Evolutionary conservation across 106 monocot species (phyloP).

Genomic region (Acorus calamus): DNA sequence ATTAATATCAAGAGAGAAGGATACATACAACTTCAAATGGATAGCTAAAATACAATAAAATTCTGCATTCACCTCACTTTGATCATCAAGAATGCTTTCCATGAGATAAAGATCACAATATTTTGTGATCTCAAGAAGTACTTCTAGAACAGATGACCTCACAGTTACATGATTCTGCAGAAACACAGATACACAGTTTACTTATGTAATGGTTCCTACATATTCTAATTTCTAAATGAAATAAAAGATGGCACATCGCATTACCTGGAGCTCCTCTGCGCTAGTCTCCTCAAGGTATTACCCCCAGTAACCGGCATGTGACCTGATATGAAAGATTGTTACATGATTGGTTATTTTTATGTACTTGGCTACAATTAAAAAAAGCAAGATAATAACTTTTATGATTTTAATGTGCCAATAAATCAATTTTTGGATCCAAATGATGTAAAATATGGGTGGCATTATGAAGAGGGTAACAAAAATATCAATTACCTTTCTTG

Average conservation of each 20-base stretch:
- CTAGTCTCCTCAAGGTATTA: conserved; percentile 52
- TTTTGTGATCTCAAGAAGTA: conserved; percentile 48
- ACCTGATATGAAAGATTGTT: conserved; percentile 17
- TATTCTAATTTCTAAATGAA: not conserved
- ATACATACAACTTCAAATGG: too few species aligned
- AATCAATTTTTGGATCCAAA: too few species aligned
- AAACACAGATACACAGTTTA: not conserved
- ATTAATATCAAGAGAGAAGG: too few species aligned
- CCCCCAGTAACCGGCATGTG: conserved; percentile 48
- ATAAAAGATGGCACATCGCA: conserved; percentile 2
- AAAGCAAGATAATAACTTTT: too few species aligned
- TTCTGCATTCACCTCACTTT: conserved; percentile 36
- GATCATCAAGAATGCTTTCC: conserved; percentile 64
- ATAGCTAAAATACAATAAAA: too few species aligned
- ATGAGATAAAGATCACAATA: conserved; percentile 69
- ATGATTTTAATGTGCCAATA: too few species aligned
- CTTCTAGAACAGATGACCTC: conserved; percentile 43
- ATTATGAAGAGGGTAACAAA: not conserved
- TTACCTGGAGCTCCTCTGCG: conserved; percentile 64
- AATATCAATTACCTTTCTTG: conserved; percentile 34
- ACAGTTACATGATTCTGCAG: conserved; percentile 51
- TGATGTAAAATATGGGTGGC: not conserved
- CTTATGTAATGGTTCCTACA: too few species aligned
- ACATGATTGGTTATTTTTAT: too few species aligned
- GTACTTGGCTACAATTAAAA: too few species aligned